Evolutionary conservation across 1,139 yeast species (phyloP).

Genomic region (Sugiyamaella castrensis): DNA sequence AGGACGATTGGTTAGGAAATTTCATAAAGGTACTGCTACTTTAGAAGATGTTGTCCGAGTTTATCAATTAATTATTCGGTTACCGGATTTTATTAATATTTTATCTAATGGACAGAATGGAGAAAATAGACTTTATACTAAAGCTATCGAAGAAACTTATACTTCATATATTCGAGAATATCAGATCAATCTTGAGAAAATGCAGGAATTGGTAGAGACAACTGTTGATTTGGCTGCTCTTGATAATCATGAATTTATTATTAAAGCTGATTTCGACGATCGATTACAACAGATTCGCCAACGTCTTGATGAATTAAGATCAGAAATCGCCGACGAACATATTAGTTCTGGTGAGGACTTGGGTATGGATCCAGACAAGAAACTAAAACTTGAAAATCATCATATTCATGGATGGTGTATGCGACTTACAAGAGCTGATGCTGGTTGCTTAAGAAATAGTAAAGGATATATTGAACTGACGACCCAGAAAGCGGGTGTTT

Average conservation of each 20-base stretch:
- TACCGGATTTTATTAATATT: constrained; percentile 64
- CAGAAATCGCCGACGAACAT: constrained; percentile 59
- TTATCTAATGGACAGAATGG: constrained; percentile 41
- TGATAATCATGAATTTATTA: constrained; percentile 73
- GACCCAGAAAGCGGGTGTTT: constrained; percentile 93
- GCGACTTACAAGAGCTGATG: constrained; percentile 86
- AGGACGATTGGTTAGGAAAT: constrained; percentile 67
- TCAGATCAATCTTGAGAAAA: constrained; percentile 55
- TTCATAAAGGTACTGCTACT: constrained; percentile 47
- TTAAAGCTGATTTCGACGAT: constrained; percentile 87
- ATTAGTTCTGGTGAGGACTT: constrained; percentile 67
- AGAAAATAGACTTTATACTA: constrained; percentile 28
- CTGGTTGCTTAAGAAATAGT: constrained; percentile 66
- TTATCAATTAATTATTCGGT: constrained; percentile 68
- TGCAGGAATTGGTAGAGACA: constrained; percentile 84
- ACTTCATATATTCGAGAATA: constrained; percentile 51
- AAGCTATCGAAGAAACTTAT: constrained; percentile 54
- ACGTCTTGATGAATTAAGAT: constrained; percentile 53
- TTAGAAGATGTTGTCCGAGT: constrained; percentile 90
- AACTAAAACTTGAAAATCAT: constrained; percentile 83
- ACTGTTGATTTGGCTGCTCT: constrained; percentile 84
- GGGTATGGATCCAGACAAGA: constrained; percentile 77
- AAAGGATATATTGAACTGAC: constrained; percentile 69
- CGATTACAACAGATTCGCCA: constrained; percentile 59
- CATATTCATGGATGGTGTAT: constrained; percentile 90